Evolutionary conservation across 2,329 filamentous ascomycete genomes (phyloP), one percentile per base, ranked within the genome.

Genomic region (Fusarium irregulare): DNA sequence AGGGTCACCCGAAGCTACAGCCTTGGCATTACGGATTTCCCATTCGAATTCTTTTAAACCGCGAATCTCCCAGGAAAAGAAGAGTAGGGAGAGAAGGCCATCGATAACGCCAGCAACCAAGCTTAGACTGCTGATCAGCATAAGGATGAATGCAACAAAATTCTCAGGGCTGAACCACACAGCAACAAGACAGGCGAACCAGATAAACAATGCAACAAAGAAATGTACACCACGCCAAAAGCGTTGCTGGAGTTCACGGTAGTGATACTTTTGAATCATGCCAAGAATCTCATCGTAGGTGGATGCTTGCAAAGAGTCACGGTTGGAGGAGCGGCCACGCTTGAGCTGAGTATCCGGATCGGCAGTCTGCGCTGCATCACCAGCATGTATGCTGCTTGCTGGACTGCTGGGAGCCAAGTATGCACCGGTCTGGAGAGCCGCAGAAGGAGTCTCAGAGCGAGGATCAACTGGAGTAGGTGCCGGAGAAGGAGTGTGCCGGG

Each of bases 31-130:
- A 53, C 83, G 83, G 27, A 98, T 90, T 80, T 99, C 96, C 92
- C 93, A 98, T 78, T 96, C 89, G 81, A 98, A 98, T 82, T 99
- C 96, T 75, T 89, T 91, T 57, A 99, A 82, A 6, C 92, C 91
- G 62, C 93, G 87, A 63, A 98, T 81, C 82, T 99, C 96, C 65
- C 89, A 90, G 13, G 91, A 90, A 62, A 97, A 91, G 78, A 99
- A 99, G 50, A 98, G 80, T 1, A 96, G 86, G 0, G 94, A 92
- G 78, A 98, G 92, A 42, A 98, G 80, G 0, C 95, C 94, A 76
- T 98, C 93, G 21, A 98, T 78, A 4, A 93, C 87, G 0, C 95
- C 95, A 6, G 90, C 89, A 18, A 87, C 87, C 34, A 98, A 85
- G 4, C 90, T 89, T 18, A 98, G 79, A n/a, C 91, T 93, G 76